Percentiles rank a stretch among this genome's conserved stretches.
Conservation (phyloP, 805 yeast species). For the Isabelozyma pseudorhagii region DNA sequence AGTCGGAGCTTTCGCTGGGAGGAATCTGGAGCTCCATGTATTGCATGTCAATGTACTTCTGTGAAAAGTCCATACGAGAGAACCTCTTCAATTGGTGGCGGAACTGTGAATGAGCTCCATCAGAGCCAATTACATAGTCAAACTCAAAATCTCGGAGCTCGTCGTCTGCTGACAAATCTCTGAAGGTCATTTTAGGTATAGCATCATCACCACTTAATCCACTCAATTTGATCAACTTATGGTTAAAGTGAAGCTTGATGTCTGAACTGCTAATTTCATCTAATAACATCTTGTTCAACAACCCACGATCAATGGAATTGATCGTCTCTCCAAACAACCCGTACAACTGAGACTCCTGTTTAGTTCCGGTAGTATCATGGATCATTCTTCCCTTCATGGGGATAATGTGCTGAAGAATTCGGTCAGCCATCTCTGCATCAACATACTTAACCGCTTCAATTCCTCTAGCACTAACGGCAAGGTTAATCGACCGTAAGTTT, state of each 20-base stretch:
- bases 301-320: conserved; percentile 78
- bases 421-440: conserved; percentile 53
- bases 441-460: conserved; percentile 64
- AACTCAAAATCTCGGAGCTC: conserved; percentile 23
- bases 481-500: conserved; percentile 68
- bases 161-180: conserved; percentile 7
- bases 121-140: conserved; percentile 77
- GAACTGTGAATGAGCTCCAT: conserved; percentile 77
- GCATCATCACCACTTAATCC: conserved; percentile 9
- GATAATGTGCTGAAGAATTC: conserved; percentile 58
- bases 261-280: conserved; percentile 52
- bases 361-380: conserved; percentile 59
- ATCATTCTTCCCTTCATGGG: conserved; percentile 93
- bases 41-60: conserved; percentile 79
- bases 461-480: conserved; percentile 87
- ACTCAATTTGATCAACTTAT: conserved; percentile 49
- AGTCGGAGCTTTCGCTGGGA: conserved; percentile 34
- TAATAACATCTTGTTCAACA: conserved; percentile 61
- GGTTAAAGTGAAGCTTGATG: conserved; percentile 50
- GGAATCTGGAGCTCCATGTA: conserved; percentile 81
- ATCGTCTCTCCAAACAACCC: conserved; percentile 82
- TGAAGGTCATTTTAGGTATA: conserved; percentile 21
- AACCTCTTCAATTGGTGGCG: conserved; percentile 65
- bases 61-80: conserved; percentile 66
- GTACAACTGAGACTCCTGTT: conserved; percentile 65